A percentile compares a stretch with the other conserved stretches of the same genome.
Conservation (phyloP, 106 monocot species). For the Acanthochlamys bracteata region DNA sequence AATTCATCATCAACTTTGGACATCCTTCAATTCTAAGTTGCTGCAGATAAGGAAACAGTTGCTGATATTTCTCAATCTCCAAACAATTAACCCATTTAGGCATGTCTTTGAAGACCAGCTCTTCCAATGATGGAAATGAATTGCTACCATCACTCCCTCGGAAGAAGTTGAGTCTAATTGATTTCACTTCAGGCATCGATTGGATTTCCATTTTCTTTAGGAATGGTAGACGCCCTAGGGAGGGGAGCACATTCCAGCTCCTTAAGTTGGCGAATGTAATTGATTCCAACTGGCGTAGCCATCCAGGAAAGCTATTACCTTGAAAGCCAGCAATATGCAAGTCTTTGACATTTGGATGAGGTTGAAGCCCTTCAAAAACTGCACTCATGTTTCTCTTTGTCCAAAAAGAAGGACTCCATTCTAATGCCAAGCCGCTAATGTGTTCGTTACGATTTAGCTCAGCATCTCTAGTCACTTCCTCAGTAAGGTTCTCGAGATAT, state of each 20-base stretch:
- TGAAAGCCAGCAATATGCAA: neutral
- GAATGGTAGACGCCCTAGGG: constrained; percentile 7
- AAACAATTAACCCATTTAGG: constrained; percentile 3
- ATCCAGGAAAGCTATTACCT: constrained; percentile 1
- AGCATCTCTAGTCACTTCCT: neutral
- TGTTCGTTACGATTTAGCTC: neutral
- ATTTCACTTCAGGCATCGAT: neutral
- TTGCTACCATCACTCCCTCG: neutral
- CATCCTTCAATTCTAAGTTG: neutral
- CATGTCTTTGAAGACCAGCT: constrained; percentile 2
- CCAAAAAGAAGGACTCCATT: neutral
- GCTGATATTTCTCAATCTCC: neutral
- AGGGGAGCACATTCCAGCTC: constrained; percentile 3
- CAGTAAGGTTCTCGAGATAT: neutral
- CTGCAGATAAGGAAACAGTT: constrained; percentile 3
- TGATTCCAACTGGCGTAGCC: constrained; percentile 9
- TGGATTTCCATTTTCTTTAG: constrained; percentile 2
- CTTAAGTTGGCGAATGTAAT: constrained; percentile 1
- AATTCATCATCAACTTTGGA: too few relatives aligned
- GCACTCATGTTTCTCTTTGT: neutral
- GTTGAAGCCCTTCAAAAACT: constrained; percentile 9
- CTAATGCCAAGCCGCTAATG: neutral
- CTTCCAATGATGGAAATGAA: constrained; percentile 15
- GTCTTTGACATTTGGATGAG: constrained; percentile 13
- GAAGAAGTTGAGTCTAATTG: constrained; percentile 1